phyloP scores from a whole-genome alignment of 2,329 filamentous ascomycete species.

The Boeremia exigua region DNA sequence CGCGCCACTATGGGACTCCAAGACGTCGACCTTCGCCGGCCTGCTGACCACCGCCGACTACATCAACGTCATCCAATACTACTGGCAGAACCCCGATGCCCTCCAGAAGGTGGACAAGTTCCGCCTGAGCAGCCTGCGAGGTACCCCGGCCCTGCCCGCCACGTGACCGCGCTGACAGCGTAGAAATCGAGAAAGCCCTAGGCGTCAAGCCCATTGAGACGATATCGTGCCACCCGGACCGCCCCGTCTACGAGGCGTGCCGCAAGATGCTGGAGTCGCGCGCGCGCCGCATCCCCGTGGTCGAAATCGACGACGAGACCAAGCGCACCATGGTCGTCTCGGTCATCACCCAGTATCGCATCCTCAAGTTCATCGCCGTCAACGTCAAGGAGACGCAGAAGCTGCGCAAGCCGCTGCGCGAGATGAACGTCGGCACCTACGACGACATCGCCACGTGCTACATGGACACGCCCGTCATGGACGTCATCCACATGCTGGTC shows the following conservation, averaged over 20 bases:
- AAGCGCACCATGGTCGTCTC: constrained; percentile 91
- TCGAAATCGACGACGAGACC: constrained; percentile 94
- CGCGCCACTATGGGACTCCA: constrained; percentile 95
- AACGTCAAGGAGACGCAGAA: constrained; percentile 89
- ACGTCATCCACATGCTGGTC: constrained; percentile 93
- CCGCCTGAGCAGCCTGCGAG: constrained; percentile 86
- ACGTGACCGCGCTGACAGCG: constrained; percentile 20
- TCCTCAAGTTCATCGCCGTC: constrained; percentile 97
- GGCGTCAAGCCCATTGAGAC: constrained; percentile 91
- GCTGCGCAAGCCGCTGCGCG: constrained; percentile 83
- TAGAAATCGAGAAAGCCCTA: constrained; percentile 94
- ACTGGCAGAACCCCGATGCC: constrained; percentile 94
- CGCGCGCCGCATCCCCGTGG: constrained; percentile 88
- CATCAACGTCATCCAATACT: constrained; percentile 98
- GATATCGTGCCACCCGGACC: constrained; percentile 90
- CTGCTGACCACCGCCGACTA: constrained; percentile 95
- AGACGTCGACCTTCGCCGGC: constrained; percentile 89
- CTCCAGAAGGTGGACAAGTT: constrained; percentile 92
- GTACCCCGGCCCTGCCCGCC: constrained; percentile 54
- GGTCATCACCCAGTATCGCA: constrained; percentile 97
- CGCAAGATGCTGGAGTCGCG: constrained; percentile 92
- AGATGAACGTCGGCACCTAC: constrained; percentile 87
- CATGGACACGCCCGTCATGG: constrained; percentile 91
- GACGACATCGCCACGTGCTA: constrained; percentile 77
- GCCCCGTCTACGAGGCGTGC: constrained; percentile 92